phyloP scores from a whole-genome alignment of 164 flowering plant species.

The Piper betle region DNA sequence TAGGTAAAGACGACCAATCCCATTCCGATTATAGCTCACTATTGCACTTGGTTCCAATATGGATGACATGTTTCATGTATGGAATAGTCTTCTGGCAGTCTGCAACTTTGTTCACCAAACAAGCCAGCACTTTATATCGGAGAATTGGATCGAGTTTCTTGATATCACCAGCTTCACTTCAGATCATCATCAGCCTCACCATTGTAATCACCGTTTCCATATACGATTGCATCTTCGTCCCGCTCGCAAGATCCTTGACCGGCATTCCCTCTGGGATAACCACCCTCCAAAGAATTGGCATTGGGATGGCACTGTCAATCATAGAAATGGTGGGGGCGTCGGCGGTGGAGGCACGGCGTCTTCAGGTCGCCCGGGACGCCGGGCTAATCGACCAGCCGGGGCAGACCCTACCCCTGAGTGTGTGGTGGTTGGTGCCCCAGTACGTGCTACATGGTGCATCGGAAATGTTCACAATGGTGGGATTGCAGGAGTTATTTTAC shows the following conservation, averaged over 20 bases:
- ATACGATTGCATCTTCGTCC: conserved; percentile 2
- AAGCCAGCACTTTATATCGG: not conserved
- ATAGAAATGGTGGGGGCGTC: conserved; percentile 9
- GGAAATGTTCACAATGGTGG: not conserved
- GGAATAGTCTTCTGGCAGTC: not conserved
- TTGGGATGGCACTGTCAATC: conserved; percentile 3
- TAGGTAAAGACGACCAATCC: too few relatives aligned
- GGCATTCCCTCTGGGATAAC: conserved; percentile 3
- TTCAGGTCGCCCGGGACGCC: not conserved
- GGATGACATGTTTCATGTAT: not conserved
- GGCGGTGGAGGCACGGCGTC: conserved; percentile 1
- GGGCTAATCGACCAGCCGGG: conserved; percentile 1
- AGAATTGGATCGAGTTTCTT: not conserved
- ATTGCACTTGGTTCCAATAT: not conserved
- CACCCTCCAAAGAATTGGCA: too few relatives aligned
- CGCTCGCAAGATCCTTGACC: conserved; percentile 1
- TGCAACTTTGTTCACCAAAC: not conserved
- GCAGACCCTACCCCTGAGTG: conserved; percentile 1
- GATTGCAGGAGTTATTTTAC: not conserved
- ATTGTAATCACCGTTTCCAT: conserved; percentile 2
- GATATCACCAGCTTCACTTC: conserved; percentile 3
- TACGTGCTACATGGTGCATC: not conserved
- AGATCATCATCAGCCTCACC: not conserved
- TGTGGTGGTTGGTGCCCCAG: conserved; percentile 7
- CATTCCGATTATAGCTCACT: too few relatives aligned